A percentile compares a stretch with the other conserved stretches of the same genome.
phyloP scores from a whole-genome alignment of 2,329 filamentous ascomycete species.

The Colletotrichum incanum region DNA sequence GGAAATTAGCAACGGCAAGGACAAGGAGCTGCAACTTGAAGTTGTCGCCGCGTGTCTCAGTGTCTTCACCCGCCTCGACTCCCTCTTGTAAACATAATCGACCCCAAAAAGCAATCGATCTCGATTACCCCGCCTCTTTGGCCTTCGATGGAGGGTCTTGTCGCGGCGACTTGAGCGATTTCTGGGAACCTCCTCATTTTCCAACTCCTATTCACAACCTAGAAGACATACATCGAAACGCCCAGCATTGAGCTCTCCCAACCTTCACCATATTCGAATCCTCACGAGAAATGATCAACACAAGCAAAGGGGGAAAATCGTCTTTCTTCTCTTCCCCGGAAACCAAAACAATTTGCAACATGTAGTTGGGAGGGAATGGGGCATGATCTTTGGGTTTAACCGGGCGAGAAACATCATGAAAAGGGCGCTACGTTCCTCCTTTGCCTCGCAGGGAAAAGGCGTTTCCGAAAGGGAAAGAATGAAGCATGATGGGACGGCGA shows the following conservation, averaged over 20 bases:
- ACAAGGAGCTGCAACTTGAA: slow-evolving; percentile 96
- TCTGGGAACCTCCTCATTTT: neutral
- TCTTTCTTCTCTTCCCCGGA: slow-evolving; percentile 24
- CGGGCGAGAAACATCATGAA: slow-evolving; percentile 18
- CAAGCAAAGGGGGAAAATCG: slow-evolving; percentile 6
- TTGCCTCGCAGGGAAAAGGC: slow-evolving; percentile 11
- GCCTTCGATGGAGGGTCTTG: neutral
- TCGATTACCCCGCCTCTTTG: slow-evolving; percentile 2
- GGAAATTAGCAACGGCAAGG: slow-evolving; percentile 88
- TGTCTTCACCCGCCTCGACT: slow-evolving; percentile 98
- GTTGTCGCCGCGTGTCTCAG: slow-evolving; percentile 96
- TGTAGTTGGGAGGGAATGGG: slow-evolving; percentile 23
- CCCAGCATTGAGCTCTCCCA: slow-evolving; percentile 25
- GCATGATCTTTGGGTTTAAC: slow-evolving; percentile 26
- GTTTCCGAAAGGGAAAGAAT: slow-evolving; percentile 14
- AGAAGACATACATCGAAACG: slow-evolving; percentile 32
- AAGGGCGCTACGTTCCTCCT: slow-evolving; percentile 33
- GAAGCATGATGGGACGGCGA: slow-evolving; percentile 26
- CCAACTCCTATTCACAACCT: slow-evolving; percentile 32
- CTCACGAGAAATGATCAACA: slow-evolving; percentile 38
- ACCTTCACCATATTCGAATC: slow-evolving; percentile 33
- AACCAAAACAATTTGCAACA: slow-evolving; percentile 35
- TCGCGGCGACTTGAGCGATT: slow-evolving; percentile 21
- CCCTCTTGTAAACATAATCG: slow-evolving; percentile 77
- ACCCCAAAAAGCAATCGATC: slow-evolving; percentile 26